Conservation (phyloP, 129 eudicot genomes). For the Arctium lappa region DNA sequence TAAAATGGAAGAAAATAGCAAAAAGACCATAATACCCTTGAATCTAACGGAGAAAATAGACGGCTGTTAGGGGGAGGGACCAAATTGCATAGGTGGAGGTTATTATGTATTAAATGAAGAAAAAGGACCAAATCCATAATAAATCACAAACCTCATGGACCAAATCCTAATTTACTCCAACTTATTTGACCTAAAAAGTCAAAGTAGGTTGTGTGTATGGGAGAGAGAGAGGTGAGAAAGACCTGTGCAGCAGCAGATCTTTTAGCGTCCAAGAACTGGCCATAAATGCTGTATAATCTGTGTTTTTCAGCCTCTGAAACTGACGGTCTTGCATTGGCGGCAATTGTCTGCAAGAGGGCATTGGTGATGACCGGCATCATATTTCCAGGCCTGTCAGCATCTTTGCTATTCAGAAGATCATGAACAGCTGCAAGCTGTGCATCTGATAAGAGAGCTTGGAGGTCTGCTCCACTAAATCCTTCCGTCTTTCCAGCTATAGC, state of each 20-base stretch:
- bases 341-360: constrained; percentile 46
- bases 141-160: too few relatives aligned
- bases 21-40: too few relatives aligned
- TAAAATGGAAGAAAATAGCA: too few relatives aligned
- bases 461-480: constrained; percentile 98
- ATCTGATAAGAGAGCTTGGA: constrained; percentile 94
- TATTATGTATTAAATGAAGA: too few relatives aligned
- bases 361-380: constrained; percentile 60
- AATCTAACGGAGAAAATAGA: too few relatives aligned
- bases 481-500: constrained; percentile 56
- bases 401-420: constrained; percentile 49
- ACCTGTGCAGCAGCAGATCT: constrained; percentile 79
- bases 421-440: constrained; percentile 95
- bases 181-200: neutral
- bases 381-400: constrained; percentile 43
- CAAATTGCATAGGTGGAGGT: too few relatives aligned
- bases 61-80: too few relatives aligned
- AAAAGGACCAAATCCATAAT: too few relatives aligned
- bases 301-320: constrained; percentile 88
- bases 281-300: constrained; percentile 69
- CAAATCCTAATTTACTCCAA: neutral
- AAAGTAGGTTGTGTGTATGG: neutral
- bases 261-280: constrained; percentile 84
- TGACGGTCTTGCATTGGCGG: constrained; percentile 76
- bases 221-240: constrained; percentile 30